Percentiles rank a stretch among this genome's conserved stretches.
Evolutionary conservation across 2,329 filamentous ascomycete genomes (phyloP).

Genomic region (Colletotrichum noveboracense): DNA sequence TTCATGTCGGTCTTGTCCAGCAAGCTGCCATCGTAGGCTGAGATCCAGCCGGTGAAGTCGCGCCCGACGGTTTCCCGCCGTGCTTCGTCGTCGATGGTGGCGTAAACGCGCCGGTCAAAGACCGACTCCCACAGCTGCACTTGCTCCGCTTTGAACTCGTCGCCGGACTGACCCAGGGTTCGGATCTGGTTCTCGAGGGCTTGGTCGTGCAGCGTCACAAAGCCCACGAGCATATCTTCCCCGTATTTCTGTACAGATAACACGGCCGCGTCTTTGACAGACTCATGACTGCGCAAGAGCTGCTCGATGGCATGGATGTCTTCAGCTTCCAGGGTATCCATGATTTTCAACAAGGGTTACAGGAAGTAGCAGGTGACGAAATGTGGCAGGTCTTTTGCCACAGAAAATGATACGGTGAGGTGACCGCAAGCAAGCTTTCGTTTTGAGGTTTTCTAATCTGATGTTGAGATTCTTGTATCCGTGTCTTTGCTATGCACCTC

Average conservation of each 20-base stretch:
- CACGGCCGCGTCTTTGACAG: not conserved
- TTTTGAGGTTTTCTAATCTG: not conserved
- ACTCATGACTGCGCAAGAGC: not conserved
- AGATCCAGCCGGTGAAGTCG: slow-evolving; percentile 36
- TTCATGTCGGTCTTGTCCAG: slow-evolving; percentile 33
- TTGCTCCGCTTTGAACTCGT: not conserved
- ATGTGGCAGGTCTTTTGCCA: not conserved
- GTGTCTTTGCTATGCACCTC: not conserved
- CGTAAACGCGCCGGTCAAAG: not conserved
- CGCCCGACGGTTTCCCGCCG: slow-evolving; percentile 18
- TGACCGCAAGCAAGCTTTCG: not conserved
- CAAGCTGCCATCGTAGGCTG: slow-evolving; percentile 32
- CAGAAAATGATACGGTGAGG: not conserved
- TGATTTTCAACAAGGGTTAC: not conserved
- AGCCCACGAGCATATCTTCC: not conserved
- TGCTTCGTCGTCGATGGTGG: not conserved
- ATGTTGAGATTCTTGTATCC: not conserved
- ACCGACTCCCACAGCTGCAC: not conserved
- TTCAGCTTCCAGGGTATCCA: not conserved
- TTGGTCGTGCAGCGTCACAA: not conserved
- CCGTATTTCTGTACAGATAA: not conserved
- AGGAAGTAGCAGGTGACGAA: not conserved
- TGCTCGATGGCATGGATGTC: not conserved
- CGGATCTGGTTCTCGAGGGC: not conserved
- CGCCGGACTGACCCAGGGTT: not conserved